A percentile compares a stretch with the other conserved stretches of the same genome.
Evolutionary conservation across 192 early-diverging fungal genomes (phyloP).

Genomic region (Phlyctochytrium bullatum): DNA sequence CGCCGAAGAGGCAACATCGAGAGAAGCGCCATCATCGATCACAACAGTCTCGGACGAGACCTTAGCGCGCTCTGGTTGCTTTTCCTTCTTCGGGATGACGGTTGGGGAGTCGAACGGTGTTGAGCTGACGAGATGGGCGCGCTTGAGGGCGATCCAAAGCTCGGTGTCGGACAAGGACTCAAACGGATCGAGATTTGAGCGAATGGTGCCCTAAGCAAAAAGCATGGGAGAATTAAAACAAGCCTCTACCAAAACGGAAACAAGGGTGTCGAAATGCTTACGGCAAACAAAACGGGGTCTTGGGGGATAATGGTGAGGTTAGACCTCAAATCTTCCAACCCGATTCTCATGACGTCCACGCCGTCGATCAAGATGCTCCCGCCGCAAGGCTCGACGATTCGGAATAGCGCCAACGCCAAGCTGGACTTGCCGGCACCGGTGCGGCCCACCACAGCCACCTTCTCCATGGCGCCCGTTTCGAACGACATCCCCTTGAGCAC

Average conservation of each 20-base stretch:
- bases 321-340: conserved; percentile 62
- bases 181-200: conserved; percentile 67
- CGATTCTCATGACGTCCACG: conserved; percentile 60
- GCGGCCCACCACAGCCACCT: conserved; percentile 28
- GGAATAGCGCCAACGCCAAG: conserved; percentile 69
- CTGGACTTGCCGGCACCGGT: conserved; percentile 80
- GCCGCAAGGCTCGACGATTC: conserved; percentile 40
- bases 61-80: background rate
- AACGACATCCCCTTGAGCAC: conserved; percentile 30
- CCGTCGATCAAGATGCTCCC: conserved; percentile 67
- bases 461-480: conserved; percentile 20
- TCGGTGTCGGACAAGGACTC: conserved; percentile 38
- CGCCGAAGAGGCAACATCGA: background rate
- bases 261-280: conserved; percentile 53
- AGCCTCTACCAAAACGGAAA: conserved; percentile 45
- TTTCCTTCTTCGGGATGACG: background rate
- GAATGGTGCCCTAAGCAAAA: conserved; percentile 13
- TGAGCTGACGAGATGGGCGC: conserved; percentile 32
- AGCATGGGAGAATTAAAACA: background rate
- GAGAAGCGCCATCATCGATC: background rate
- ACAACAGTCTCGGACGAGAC: background rate
- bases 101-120: conserved; percentile 8
- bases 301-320: conserved; percentile 73
- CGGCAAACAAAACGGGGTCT: conserved; percentile 59
- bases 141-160: conserved; percentile 38